Conservation (phyloP, 2,329 filamentous ascomycete genomes). For the Pyrenophora tritici-repentis region DNA sequence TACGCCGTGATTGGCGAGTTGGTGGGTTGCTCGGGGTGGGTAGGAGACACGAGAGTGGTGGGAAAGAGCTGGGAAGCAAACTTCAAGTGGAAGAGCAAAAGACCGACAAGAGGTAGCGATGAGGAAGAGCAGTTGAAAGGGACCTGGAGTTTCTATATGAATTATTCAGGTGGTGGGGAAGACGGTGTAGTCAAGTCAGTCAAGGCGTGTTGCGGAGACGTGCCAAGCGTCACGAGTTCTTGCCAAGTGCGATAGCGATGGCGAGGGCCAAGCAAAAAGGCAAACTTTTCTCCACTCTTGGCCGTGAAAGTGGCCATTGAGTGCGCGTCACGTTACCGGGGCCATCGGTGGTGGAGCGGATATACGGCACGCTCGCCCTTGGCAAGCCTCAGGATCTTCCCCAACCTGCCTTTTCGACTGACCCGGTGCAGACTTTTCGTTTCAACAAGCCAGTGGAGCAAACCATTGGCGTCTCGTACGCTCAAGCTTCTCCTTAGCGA, state of each 20-base stretch:
- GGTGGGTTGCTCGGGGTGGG: neutral
- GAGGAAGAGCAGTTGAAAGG: neutral
- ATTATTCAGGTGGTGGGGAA: constrained; percentile 1
- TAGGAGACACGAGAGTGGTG: neutral
- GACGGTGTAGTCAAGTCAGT: constrained; percentile 3
- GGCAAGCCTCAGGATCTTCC: neutral
- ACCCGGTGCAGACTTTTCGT: neutral
- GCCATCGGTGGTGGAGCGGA: neutral
- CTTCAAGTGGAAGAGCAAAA: neutral
- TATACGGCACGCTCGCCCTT: constrained; percentile 10
- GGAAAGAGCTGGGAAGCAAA: neutral
- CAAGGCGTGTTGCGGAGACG: neutral
- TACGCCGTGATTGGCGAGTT: constrained; percentile 34
- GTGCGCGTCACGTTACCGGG: constrained; percentile 1
- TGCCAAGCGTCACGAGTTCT: constrained; percentile 5
- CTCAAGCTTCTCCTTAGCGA: constrained; percentile 2
- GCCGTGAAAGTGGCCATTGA: constrained; percentile 4
- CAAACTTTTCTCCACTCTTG: constrained; percentile 8
- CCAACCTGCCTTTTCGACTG: constrained; percentile 3
- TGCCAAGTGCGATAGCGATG: constrained; percentile 4
- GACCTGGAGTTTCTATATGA: neutral
- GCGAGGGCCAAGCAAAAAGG: constrained; percentile 2
- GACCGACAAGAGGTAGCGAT: neutral
- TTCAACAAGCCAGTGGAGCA: constrained; percentile 1
- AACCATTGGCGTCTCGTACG: constrained; percentile 1